phyloP scores from a whole-genome alignment of 495 filamentous ascomycete species.

The Penicillium silybi region DNA sequence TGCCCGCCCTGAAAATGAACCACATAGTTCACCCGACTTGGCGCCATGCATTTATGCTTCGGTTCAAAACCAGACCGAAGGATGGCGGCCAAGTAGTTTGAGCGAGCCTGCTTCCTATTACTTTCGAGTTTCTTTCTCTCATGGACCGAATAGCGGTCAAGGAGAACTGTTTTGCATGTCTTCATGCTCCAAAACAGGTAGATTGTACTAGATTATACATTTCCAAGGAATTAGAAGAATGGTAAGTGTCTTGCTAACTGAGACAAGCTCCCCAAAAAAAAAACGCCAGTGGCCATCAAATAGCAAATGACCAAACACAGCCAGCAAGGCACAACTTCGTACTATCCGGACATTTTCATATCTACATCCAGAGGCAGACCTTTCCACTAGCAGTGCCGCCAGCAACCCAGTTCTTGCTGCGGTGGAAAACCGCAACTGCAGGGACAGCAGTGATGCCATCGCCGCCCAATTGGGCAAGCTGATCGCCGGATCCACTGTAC shows the following conservation, averaged over 20 bases:
- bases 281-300: constrained; percentile 1
- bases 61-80: no score
- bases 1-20: no score
- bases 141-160: no score
- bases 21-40: no score
- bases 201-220: not conserved
- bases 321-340: not conserved
- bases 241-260: constrained; percentile 6
- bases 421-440: constrained; percentile 87
- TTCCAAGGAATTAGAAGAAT: not conserved
- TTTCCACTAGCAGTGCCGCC: constrained; percentile 93
- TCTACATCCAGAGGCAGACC: constrained; percentile 82
- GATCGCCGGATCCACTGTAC: constrained; percentile 72
- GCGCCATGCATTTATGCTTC: no score
- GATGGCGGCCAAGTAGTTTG: no score
- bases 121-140: no score
- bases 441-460: constrained; percentile 92
- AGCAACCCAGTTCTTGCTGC: constrained; percentile 83
- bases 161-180: no score
- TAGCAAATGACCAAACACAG: not conserved
- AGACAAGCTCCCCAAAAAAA: constrained; percentile 20
- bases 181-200: no score
- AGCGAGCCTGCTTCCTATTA: no score
- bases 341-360: not conserved
- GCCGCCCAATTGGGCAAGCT: constrained; percentile 84